Evolutionary conservation across 2,329 filamentous ascomycete species (phyloP), one percentile per base, ranked within the genome.

Genomic region (Xylaria multiplex): DNA sequence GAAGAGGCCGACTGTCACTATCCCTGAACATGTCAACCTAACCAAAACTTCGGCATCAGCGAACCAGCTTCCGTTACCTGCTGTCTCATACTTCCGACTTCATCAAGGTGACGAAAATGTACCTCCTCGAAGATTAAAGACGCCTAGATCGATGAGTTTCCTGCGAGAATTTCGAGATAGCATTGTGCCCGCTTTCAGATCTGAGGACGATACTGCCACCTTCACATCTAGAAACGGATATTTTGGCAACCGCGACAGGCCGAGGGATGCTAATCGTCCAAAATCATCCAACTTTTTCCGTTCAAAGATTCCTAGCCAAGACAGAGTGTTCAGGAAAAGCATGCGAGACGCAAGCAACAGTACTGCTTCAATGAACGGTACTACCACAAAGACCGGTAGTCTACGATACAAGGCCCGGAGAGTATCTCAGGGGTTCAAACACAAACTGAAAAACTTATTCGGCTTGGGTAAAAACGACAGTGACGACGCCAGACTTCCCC

Each of bases 361-460:
- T 71, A 82, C 72, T 69, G 73, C 62, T 79, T 77, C 63, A 16
- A 56, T 62, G 19, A 68, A 64, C 48, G 42, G 67, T 8, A 67
- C 69, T 35, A 7, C 64, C 5, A 46, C 67, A 2, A 79, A 77
- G 43, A 73, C 79, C 22, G 75, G 74, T 4, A 77, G 77, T 3
- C 70, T 89, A 32, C 83, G 81, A 52, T 78, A 80, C 35, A 88
- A 84, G 57, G 85, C 86, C 11, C 83, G 90, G 27, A 88, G 87
- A 37, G 86, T 88, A 14, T 92, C 90, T 0, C 84, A 81, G 16
- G 86, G 84, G 0, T 72, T 93, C 45, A 90, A 84, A 72, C 84
- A 82, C 54, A 91, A 83, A 64, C 72, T 93, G 65, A 90, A 84
- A 75, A 84, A 78, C 43, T 79, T 90, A 0, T 88, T 91, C 68